phyloP scores from a whole-genome alignment of 1,284 basidiomycete species.

The Neolentinus lepideus region DNA sequence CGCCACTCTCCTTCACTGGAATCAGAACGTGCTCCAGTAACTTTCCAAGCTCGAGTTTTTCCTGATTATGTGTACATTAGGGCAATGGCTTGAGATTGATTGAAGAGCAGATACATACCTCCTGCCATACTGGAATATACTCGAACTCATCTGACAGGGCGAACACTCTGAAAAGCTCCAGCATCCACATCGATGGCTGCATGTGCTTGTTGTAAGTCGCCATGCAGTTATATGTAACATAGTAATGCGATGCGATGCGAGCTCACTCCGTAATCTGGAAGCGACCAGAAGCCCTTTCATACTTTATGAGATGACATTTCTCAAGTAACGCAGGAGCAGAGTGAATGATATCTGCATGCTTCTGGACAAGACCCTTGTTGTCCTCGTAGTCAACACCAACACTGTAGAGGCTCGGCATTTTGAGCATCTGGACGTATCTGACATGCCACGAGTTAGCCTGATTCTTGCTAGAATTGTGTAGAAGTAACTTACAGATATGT shows the following conservation, averaged over 20 bases:
- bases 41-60: conserved; percentile 91
- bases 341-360: conserved; percentile 91
- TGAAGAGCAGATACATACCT: conserved; percentile 14
- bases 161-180: conserved; percentile 96
- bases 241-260: conserved; percentile 94
- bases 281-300: conserved; percentile 84
- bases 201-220: conserved; percentile 95
- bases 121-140: conserved; percentile 71
- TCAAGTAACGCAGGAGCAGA: conserved; percentile 92
- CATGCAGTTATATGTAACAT: conserved; percentile 96
- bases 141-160: conserved; percentile 98
- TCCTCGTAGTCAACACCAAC: conserved; percentile 89
- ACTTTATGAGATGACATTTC: conserved; percentile 91
- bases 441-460: conserved; percentile 6
- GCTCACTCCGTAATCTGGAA: conserved; percentile 93
- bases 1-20: conserved; percentile 94
- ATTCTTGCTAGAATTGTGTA: conserved; percentile 2
- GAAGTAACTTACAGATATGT: conserved; percentile 75
- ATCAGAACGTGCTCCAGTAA: conserved; percentile 94
- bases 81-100: too few species aligned
- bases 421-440: conserved; percentile 95
- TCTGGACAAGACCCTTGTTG: conserved; percentile 83
- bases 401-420: conserved; percentile 83
- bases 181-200: conserved; percentile 76
- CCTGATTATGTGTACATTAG: too few species aligned